A percentile compares a stretch with the other conserved stretches of the same genome.
Evolutionary conservation across 352 stramenopile species (phyloP).

Genomic region (Phytopythium sindhum): DNA sequence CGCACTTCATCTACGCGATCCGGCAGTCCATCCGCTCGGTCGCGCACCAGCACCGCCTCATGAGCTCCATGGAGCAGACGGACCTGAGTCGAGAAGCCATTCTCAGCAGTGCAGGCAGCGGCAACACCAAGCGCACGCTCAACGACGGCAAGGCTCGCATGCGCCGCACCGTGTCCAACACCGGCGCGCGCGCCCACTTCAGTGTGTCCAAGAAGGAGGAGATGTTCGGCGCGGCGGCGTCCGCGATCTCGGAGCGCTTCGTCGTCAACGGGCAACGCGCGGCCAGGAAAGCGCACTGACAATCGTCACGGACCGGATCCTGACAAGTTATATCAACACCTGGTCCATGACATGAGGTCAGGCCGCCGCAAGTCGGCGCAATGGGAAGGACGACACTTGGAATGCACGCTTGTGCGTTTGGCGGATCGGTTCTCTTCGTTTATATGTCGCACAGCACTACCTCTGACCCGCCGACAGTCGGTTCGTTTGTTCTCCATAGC

Average conservation of each 20-base stretch:
- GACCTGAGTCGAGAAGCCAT: constrained; percentile 47
- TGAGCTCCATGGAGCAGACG: constrained; percentile 54
- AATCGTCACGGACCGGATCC: too few species aligned
- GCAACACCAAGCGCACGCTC: constrained; percentile 12
- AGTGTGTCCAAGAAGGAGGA: constrained; percentile 84
- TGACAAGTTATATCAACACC: too few species aligned
- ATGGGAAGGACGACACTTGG: not conserved
- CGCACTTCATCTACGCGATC: constrained; percentile 59
- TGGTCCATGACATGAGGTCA: too few species aligned
- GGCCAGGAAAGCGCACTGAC: constrained; percentile 24
- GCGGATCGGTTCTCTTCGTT: not conserved
- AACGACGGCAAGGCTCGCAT: constrained; percentile 40
- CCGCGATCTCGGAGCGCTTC: constrained; percentile 75
- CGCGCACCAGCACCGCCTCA: constrained; percentile 74
- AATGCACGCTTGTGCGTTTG: not conserved
- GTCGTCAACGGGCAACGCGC: constrained; percentile 39
- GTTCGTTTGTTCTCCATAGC: not conserved
- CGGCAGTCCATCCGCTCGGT: constrained; percentile 65
- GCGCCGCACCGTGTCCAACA: constrained; percentile 57
- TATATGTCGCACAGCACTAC: not conserved
- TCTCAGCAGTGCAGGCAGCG: constrained; percentile 14
- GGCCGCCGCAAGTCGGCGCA: not conserved
- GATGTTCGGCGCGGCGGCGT: constrained; percentile 76
- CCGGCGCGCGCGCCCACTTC: constrained; percentile 53
- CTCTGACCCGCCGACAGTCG: too few species aligned